Base-by-base conservation (phyloP, 164 flowering plant genomes). In the Nymphaea thermarum region DNA sequence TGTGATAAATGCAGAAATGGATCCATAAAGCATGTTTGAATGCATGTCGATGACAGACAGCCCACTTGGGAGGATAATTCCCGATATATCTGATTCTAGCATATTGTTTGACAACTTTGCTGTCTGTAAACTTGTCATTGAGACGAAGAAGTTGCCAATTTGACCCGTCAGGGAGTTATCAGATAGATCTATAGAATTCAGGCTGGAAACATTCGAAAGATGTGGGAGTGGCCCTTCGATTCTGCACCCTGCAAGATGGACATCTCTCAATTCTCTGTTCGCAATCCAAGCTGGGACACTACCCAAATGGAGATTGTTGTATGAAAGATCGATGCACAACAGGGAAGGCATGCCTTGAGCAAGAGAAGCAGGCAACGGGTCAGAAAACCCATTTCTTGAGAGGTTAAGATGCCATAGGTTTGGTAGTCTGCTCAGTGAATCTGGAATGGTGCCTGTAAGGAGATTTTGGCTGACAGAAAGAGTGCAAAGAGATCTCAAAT, bases 191-290 rank as follows among this genome's bases (percentile, higher is more conserved):
- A 93, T 65, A 64, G 91, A 79, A 77, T 6, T 86, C 72, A 93
- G 66, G 1, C 89, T 82, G 66, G 71, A 79, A 10, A 90, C 85
- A 43, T 68, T 82, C 53, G 83, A 60, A 63, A 93, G 87, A 51
- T 55, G 78, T n/a, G 96, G 97, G 11, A 93, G 86, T 5, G 65
- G 25, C 55, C 98, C 98, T 44, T 61, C 67, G 4, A 93, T 85
- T 45, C 77, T 74, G 73, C 98, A 93, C 18, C 96, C 91, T 36
- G 98, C 98, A 65, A 93, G 77, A 69, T 80, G 79, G 53, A 93
- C 83, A 62, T 83, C 84, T 44, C 87, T 63, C 16, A 93, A 87
- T 55, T 69, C 75, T 72, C 84, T 89, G 65, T 59, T 82, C 62
- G 71, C 80, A 76, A 93, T 80, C 98, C 98, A 93, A 42, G 76